phyloP scores from a whole-genome alignment of 2,329 filamentous ascomycete genomes.

The Fusarium agapanthi region DNA sequence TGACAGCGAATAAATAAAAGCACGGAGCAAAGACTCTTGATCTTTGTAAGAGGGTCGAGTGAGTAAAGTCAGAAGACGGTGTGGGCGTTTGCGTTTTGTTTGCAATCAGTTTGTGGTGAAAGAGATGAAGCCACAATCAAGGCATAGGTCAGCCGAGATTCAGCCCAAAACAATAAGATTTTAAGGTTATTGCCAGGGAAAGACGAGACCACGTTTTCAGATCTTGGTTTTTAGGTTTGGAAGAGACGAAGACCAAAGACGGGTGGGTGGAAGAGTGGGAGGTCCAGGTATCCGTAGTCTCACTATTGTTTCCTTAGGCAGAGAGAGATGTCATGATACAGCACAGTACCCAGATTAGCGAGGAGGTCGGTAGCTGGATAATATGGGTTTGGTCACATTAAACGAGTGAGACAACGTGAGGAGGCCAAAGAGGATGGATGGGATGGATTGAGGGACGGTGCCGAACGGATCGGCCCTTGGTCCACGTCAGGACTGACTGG shows the following conservation, averaged over 20 bases:
- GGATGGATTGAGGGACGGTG: conserved; percentile 11
- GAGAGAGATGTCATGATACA: conserved; percentile 8
- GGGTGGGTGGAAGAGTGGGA: not conserved
- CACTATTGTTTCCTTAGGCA: conserved; percentile 19
- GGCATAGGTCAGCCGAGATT: conserved; percentile 36
- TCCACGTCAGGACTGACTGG: conserved; percentile 38
- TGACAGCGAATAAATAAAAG: conserved; percentile 8
- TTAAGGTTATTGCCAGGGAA: conserved; percentile 38
- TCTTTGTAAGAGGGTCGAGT: conserved; percentile 22
- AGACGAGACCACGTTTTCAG: conserved; percentile 29
- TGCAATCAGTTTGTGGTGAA: conserved; percentile 5
- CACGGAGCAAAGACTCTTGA: not conserved
- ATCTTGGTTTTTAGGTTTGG: conserved; percentile 12
- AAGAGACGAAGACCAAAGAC: not conserved
- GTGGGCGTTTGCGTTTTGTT: conserved; percentile 15
- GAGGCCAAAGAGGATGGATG: conserved; percentile 6
- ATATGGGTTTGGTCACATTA: conserved; percentile 8
- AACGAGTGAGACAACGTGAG: conserved; percentile 10
- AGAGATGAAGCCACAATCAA: conserved; percentile 35
- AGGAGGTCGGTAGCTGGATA: not conserved
- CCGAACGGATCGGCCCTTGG: conserved; percentile 43
- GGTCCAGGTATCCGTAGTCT: not conserved
- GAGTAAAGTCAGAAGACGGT: conserved; percentile 10
- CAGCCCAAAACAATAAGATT: conserved; percentile 29
- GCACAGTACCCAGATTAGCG: not conserved